These are phyloP conservation scores for Blastocystis sp. DNA, from an alignment of 352 stramenopile species.

Conservation along the genomic window DNA sequence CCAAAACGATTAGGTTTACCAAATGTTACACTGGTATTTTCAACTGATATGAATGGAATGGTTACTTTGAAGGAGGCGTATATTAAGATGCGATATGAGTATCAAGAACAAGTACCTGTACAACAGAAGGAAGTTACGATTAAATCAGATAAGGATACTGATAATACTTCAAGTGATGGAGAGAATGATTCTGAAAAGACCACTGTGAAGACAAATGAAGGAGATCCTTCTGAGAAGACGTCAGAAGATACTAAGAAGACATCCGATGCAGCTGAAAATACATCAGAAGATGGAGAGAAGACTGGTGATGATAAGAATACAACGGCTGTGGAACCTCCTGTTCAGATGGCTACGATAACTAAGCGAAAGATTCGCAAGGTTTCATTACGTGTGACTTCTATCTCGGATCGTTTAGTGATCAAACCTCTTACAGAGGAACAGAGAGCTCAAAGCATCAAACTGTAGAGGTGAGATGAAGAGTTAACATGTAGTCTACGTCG, in stretches of 20 bases:
- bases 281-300: background rate
- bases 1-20: slow-evolving; percentile 79
- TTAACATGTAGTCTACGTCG: slow-evolving; percentile 1
- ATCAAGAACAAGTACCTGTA: slow-evolving; percentile 72
- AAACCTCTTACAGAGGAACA: background rate
- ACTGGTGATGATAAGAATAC: slow-evolving; percentile 67
- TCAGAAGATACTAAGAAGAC: background rate
- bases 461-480: background rate
- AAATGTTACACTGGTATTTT: slow-evolving; percentile 86
- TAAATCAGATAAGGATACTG: slow-evolving; percentile 60
- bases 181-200: slow-evolving; percentile 64
- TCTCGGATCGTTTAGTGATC: slow-evolving; percentile 32
- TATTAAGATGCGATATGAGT: slow-evolving; percentile 71
- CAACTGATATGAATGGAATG: slow-evolving; percentile 82
- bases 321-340: slow-evolving; percentile 53
- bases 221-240: background rate
- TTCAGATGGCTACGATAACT: slow-evolving; percentile 65
- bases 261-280: background rate
- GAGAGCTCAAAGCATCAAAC: background rate
- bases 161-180: background rate
- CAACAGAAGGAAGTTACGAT: slow-evolving; percentile 75
- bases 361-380: slow-evolving; percentile 63
- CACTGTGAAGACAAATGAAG: slow-evolving; percentile 50
- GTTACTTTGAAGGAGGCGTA: slow-evolving; percentile 79
- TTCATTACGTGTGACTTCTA: slow-evolving; percentile 21